Base-by-base conservation (phyloP, 768 basidiomycete species). In the Cystoderma amianthinum region DNA sequence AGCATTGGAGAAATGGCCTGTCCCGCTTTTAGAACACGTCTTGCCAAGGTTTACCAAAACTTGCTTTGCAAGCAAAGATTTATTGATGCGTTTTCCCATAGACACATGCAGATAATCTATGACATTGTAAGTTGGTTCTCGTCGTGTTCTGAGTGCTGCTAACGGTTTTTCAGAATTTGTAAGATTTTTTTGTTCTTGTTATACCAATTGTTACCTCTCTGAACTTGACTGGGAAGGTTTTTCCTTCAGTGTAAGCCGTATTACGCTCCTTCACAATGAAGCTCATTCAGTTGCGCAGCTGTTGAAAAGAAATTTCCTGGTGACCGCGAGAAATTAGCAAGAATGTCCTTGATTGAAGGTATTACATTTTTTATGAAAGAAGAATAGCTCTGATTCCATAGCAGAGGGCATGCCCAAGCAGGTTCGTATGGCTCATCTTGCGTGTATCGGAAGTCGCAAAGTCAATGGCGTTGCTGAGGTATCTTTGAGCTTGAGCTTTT, bases 401-500 rank as follows among this genome's bases (percentile, higher is more conserved):
- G 20, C 45, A 88, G 93, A 95, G 78, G 86, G 89, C 12, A 58
- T 73, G 45, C 91, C 91, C 4, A 80, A 95, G 61, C 79, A 89
- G 53, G 74, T 96, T 46, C 75, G 90, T 47, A 93, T 93, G 88
- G 90, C 92, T 6, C 82, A 86, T 61, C 68, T 99, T 18, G 96
- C 96, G 13, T 85, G 84, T 59, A 85, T 97, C 45, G 80, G 80
- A 20, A 86, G 83, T 54, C 77, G 82, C 51, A 87, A 82, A 57
- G 86, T 93, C 54, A 99, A 99, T 52, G 95, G 96, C 54, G 96
- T 98, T 11, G 95, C 96, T 7, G 95, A 93, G 68, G 80, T 83
- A 48, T 16, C 36, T 32, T 34, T 15, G n/a, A n/a, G n/a, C n/a
- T n/a, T n/a, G n/a, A n/a, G n/a, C n/a, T n/a, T n/a, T n/a, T n/a